Evolutionary conservation across 768 basidiomycete genomes (phyloP).

Genomic region (Gloeostereum incarnatum): DNA sequence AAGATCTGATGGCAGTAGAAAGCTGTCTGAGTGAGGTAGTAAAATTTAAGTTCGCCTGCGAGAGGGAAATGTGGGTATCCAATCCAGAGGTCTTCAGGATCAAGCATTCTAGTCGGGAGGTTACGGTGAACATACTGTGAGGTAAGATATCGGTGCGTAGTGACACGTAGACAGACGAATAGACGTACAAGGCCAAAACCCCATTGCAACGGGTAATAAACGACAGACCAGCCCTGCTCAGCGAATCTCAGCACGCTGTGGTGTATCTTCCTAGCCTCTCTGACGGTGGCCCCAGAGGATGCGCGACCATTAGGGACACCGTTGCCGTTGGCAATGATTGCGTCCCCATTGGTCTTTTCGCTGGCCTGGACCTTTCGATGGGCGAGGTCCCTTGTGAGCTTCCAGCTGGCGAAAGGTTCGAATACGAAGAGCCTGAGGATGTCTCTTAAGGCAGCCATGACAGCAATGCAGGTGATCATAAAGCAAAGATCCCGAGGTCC

Average conservation of each 20-base stretch:
- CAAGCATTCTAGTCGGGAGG: constrained; percentile 55
- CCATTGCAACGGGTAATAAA: constrained; percentile 77
- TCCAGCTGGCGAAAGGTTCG: constrained; percentile 76
- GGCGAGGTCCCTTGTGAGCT: constrained; percentile 48
- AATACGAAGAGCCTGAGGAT: constrained; percentile 61
- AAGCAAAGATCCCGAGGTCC: constrained; percentile 76
- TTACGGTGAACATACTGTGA: constrained; percentile 71
- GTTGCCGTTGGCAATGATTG: constrained; percentile 16
- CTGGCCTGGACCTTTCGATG: constrained; percentile 14
- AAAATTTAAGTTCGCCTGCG: constrained; percentile 78
- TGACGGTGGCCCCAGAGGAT: too few relatives aligned
- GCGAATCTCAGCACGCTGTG: constrained; percentile 80
- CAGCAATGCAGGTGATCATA: constrained; percentile 70
- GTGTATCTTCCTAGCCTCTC: constrained; percentile 53
- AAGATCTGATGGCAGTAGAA: constrained; percentile 91
- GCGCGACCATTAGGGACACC: constrained; percentile 3
- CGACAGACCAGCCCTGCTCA: constrained; percentile 87
- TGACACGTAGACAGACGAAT: constrained; percentile 6
- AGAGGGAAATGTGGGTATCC: constrained; percentile 79
- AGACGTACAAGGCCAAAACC: constrained; percentile 73
- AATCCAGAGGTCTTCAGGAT: constrained; percentile 63
- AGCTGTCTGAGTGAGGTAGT: constrained; percentile 78
- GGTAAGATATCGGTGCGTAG: constrained; percentile 9
- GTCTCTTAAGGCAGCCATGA: constrained; percentile 86
- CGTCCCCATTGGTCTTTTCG: constrained; percentile 20